Conservation (phyloP, 257 asterid species). For the Vinca minor region DNA sequence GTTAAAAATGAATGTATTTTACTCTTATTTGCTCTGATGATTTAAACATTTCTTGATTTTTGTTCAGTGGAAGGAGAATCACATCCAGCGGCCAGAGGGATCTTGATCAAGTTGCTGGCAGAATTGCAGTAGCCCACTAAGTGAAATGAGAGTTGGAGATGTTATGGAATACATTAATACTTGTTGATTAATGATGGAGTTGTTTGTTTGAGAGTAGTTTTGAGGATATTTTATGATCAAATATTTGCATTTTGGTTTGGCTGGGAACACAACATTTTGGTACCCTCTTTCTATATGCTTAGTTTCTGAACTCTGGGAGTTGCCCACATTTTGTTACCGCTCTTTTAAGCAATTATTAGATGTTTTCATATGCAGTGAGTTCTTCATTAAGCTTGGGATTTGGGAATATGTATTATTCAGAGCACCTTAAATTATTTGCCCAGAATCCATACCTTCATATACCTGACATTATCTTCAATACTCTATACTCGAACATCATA, state of each 20-base stretch:
- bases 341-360: not conserved
- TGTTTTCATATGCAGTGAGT: too few relatives aligned
- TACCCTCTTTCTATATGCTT: too few relatives aligned
- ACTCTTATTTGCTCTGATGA: not conserved
- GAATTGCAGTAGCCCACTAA: conserved; percentile 39
- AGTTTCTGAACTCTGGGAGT: too few relatives aligned
- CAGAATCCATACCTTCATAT: too few relatives aligned
- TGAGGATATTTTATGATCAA: not conserved
- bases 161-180: conserved; percentile 6
- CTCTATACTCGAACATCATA: too few relatives aligned
- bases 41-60: not conserved
- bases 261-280: too few relatives aligned
- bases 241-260: not conserved
- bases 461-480: too few relatives aligned
- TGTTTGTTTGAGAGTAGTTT: conserved; percentile 17
- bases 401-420: too few relatives aligned
- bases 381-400: too few relatives aligned
- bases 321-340: not conserved
- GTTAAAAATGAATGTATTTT: not conserved
- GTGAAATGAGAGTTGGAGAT: not conserved
- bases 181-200: not conserved
- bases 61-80: conserved; percentile 69
- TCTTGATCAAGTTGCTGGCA: conserved; percentile 92
- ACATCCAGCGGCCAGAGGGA: conserved; percentile 83
- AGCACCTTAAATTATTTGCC: too few relatives aligned